phyloP scores from a whole-genome alignment of 306 rosid genomes.

The Medicago arabica region DNA sequence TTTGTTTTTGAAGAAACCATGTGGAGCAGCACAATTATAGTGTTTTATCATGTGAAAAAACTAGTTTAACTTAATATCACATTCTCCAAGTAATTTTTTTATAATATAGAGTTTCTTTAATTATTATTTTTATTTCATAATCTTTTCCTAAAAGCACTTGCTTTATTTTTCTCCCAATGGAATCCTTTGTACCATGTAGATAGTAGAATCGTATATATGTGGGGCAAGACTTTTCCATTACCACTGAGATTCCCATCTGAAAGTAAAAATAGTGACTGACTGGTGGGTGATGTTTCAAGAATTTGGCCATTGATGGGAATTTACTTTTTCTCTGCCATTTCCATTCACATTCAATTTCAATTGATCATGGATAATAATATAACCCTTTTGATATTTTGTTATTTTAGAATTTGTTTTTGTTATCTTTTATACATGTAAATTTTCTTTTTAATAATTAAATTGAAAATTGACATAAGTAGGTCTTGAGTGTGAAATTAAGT shows the following conservation, averaged over 20 bases:
- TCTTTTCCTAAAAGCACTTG: neutral
- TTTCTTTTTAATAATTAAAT: too few relatives aligned
- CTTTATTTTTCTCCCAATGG: neutral
- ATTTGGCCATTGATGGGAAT: slow-evolving; percentile 46
- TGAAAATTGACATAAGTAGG: too few relatives aligned
- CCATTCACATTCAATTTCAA: slow-evolving; percentile 35
- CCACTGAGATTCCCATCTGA: slow-evolving; percentile 37
- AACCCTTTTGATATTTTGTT: neutral
- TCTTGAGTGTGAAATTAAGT: too few relatives aligned
- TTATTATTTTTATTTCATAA: neutral
- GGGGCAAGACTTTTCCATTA: neutral
- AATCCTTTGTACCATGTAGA: slow-evolving; percentile 14
- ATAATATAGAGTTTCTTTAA: neutral
- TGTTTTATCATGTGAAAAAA: slow-evolving; percentile 23
- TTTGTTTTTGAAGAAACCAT: slow-evolving; percentile 29
- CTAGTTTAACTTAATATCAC: slow-evolving; percentile 18
- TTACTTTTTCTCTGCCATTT: slow-evolving; percentile 44
- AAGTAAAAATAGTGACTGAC: slow-evolving; percentile 19
- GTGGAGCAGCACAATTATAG: slow-evolving; percentile 40
- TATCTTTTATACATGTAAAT: too few relatives aligned
- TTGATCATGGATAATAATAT: slow-evolving; percentile 4
- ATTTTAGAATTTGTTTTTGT: too few relatives aligned
- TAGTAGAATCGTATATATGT: slow-evolving; percentile 3
- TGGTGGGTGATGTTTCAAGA: slow-evolving; percentile 48
- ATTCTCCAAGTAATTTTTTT: slow-evolving; percentile 12